Evolutionary conservation across 164 flowering plant genomes (phyloP), one percentile per base, ranked within the genome.

Genomic region (Aristolochia fimbriata): DNA sequence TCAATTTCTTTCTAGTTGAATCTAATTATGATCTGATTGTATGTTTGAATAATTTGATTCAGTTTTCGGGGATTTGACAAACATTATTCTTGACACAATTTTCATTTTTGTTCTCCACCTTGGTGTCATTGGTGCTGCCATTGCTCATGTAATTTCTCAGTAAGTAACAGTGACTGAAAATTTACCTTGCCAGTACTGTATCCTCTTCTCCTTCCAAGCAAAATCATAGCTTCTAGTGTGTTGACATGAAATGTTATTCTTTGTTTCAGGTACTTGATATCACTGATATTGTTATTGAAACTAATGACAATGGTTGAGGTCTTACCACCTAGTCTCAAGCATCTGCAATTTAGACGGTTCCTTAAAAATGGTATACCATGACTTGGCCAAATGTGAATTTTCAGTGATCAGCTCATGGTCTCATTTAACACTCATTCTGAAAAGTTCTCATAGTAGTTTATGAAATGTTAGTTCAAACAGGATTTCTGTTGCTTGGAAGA

Each of bases 71-170:
- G 96, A 91, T 71, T 41, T 77, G 33, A 48, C 77, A 62, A 94
- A 94, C 60, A 80, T 91, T 51, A 72, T 86, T 37, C 67, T 94
- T 72, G 99, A 94, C 47, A 91, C 96, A 6, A 80, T 94, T 57
- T 70, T 94, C 41, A 94, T 94, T 41, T 91, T 85, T 60, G 72
- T 57, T 22, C 79, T 73, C 63, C 65, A 55, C 14, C 16, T 83
- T 69, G 96, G 96, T 4, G 91, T 94, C 55, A 71, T 79, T 61
- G 99, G 99, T 69, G 99, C 99, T 15, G 97, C 99, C 66, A 80
- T 94, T 69, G 95, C 99, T 0, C 99, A 94, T 76, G 95, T 94
- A 50, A 62, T 85, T 57, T 91, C 99, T 65, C 99, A 94, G 99
- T 94, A 80, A 78, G 96, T 75, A n/a, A 41, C 17, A 20, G 2